Evolutionary conservation across 306 rosid genomes (phyloP).

Genomic region (Sophora flavescens): DNA sequence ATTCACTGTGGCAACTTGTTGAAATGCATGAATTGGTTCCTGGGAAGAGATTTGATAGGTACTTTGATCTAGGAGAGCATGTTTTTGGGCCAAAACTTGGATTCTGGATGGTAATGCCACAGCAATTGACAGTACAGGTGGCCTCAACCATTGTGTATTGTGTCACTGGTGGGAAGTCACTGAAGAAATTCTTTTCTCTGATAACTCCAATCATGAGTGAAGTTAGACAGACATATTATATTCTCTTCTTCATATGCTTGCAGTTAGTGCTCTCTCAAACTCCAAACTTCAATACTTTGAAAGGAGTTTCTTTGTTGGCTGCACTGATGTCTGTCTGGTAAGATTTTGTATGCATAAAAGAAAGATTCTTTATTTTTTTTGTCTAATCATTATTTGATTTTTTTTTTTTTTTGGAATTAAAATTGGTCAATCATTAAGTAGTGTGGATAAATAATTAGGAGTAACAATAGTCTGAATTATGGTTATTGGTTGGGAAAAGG

Average conservation of each 20-base stretch:
- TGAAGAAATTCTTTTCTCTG: constrained; percentile 63
- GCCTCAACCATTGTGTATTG: constrained; percentile 66
- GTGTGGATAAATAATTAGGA: too few species aligned
- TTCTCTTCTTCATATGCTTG: constrained; percentile 47
- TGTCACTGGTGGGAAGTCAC: constrained; percentile 76
- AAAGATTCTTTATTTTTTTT: not conserved
- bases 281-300: constrained; percentile 71
- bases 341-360: not conserved
- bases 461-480: too few species aligned
- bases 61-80: constrained; percentile 63
- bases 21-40: constrained; percentile 66
- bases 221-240: constrained; percentile 57
- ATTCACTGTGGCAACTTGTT: constrained; percentile 68
- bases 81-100: constrained; percentile 60
- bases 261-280: constrained; percentile 66
- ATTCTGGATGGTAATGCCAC: constrained; percentile 63
- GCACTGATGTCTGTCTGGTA: constrained; percentile 71
- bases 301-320: constrained; percentile 60
- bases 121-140: constrained; percentile 64
- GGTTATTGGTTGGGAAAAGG: too few species aligned
- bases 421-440: too few species aligned
- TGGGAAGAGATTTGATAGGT: constrained; percentile 66
- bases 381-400: too few species aligned
- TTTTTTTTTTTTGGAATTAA: too few species aligned
- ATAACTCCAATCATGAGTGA: not conserved